Evolutionary conservation across 2,329 filamentous ascomycete genomes (phyloP), one percentile per base, ranked within the genome.

Genomic region (Hypoxylon sp.): DNA sequence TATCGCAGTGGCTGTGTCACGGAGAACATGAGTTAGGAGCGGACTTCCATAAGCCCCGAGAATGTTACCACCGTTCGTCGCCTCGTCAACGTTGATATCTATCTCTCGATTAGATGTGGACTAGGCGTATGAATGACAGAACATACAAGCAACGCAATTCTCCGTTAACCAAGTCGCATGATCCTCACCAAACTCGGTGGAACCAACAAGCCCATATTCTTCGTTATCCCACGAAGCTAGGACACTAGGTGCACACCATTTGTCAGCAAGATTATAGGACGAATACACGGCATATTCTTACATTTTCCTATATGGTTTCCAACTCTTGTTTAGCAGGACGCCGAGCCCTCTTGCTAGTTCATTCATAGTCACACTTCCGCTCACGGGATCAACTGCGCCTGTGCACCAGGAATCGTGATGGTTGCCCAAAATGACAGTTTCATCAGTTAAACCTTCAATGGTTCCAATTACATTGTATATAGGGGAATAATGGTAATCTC

Each of bases 161-260:
- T 85, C 82, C 4, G 84, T 84, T 2, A 93, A 83, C 90, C 90
- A 92, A 0, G 88, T 86, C 0, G 92, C 78, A 67, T 90, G 89
- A 60, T 94, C 90, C 74, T 94, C 91, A 0, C 93, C 90, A 90
- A 90, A 94, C 76, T 94, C 91, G 0, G 91, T 93, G 6, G 88
- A 91, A 3, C 91, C 91, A 29, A 93, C 78, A 2, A 93, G 81
- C 1, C 90, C 90, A 72, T 93, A 93, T 77, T 93, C 91, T 79
- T 90, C 87, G 4, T 86, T 86, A 72, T 89, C 87, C 87, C 87
- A 89, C 29, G 75, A 79, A 48, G 90, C 90, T 73, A 93, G 90
- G 29, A 92, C 88, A 66, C 93, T 90, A 26, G 26, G 26, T 4
- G 0, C 19, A 5, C 2, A 54, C 24, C 22, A 4, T n/a, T 17